Evolutionary conservation across 75 land plant species (phyloP).

Genomic region (Pseudotsuga menziesii): DNA sequence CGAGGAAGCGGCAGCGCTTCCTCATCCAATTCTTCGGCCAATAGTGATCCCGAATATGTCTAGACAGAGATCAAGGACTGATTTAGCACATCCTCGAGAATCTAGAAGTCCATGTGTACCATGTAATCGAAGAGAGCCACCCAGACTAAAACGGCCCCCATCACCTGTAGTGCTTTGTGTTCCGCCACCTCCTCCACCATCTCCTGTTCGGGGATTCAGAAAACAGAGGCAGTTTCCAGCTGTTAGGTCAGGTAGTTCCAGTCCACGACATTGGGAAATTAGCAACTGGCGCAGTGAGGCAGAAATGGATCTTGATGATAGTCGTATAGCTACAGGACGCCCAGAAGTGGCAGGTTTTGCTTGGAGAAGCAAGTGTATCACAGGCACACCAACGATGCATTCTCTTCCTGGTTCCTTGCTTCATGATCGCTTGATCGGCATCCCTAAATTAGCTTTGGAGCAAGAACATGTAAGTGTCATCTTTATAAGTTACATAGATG

Average conservation of each 20-base stretch:
- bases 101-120: slow-evolving; percentile 81
- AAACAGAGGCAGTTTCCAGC: slow-evolving; percentile 71
- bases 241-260: slow-evolving; percentile 97
- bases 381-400: slow-evolving; percentile 49
- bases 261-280: slow-evolving; percentile 93
- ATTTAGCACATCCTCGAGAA: slow-evolving; percentile 47
- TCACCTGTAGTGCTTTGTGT: slow-evolving; percentile 96
- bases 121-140: slow-evolving; percentile 49
- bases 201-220: slow-evolving; percentile 80
- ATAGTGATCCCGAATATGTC: slow-evolving; percentile 74
- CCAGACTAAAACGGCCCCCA: slow-evolving; percentile 76
- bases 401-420: slow-evolving; percentile 64
- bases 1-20: slow-evolving; percentile 35
- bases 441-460: slow-evolving; percentile 74
- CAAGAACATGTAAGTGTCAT: slow-evolving; percentile 73
- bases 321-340: slow-evolving; percentile 33
- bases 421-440: slow-evolving; percentile 62
- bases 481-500: not conserved
- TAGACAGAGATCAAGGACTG: slow-evolving; percentile 53
- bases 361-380: slow-evolving; percentile 60
- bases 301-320: slow-evolving; percentile 50
- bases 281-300: slow-evolving; percentile 52
- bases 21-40: slow-evolving; percentile 71
- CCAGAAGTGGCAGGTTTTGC: slow-evolving; percentile 66
- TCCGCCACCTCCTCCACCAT: slow-evolving; percentile 93